phyloP scores from a whole-genome alignment of 2,329 filamentous ascomycete species.

The Curvularia sp. region DNA sequence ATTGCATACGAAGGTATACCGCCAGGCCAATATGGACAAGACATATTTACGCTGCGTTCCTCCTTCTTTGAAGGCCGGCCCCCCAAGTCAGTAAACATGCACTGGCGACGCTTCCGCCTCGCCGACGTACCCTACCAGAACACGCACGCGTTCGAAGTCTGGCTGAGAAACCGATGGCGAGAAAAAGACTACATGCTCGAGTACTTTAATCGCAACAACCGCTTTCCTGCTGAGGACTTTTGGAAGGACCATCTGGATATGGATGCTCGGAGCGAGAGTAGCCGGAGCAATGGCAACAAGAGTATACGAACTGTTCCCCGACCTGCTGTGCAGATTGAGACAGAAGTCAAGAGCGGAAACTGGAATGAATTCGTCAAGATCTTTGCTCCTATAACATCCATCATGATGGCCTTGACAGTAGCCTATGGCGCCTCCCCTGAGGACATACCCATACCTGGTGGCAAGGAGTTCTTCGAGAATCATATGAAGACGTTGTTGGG shows the following conservation, averaged over 20 bases:
- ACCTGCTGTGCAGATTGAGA: slow-evolving; percentile 56
- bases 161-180: slow-evolving; percentile 86
- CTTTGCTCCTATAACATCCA: slow-evolving; percentile 60
- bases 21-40: slow-evolving; percentile 76
- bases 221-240: slow-evolving; percentile 75
- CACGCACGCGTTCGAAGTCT: slow-evolving; percentile 76
- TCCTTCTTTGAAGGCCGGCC: slow-evolving; percentile 89
- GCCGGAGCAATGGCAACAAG: slow-evolving; percentile 42
- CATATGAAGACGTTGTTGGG: slow-evolving; percentile 44
- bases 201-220: slow-evolving; percentile 74
- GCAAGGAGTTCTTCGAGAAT: slow-evolving; percentile 46
- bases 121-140: slow-evolving; percentile 81
- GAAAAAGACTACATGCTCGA: slow-evolving; percentile 93
- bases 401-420: slow-evolving; percentile 57
- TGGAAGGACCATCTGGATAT: slow-evolving; percentile 53
- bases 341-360: slow-evolving; percentile 58
- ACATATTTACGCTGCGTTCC: slow-evolving; percentile 84
- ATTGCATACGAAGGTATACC: slow-evolving; percentile 94
- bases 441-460: slow-evolving; percentile 46
- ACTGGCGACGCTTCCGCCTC: slow-evolving; percentile 87
- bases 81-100: slow-evolving; percentile 94
- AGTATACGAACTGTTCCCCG: slow-evolving; percentile 44
- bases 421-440: slow-evolving; percentile 52
- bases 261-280: slow-evolving; percentile 34
- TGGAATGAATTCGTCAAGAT: slow-evolving; percentile 62